Percentiles rank a stretch among this genome's conserved stretches.
Evolutionary conservation across 2,329 filamentous ascomycete genomes (phyloP).

Genomic region (Lithohypha guttulata): DNA sequence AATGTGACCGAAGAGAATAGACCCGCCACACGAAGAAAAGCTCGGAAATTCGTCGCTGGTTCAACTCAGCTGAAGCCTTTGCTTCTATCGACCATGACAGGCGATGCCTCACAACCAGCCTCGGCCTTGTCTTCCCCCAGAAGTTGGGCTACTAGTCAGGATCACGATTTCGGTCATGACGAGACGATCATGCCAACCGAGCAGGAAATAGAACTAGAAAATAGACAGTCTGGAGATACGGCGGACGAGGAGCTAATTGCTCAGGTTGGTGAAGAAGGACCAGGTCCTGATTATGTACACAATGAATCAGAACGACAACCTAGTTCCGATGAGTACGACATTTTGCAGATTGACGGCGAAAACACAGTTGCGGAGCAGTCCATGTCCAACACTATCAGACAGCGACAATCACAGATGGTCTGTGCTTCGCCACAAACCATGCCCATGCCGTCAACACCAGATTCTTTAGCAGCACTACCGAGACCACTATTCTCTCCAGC

Average conservation of each 20-base stretch:
- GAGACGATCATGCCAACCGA: not conserved
- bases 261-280: not conserved
- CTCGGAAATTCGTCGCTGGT: constrained; percentile 28
- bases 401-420: not conserved
- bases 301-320: not conserved
- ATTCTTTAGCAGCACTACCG: constrained; percentile 14
- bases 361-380: not conserved
- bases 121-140: constrained; percentile 16
- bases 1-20: constrained; percentile 3
- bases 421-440: constrained; percentile 1
- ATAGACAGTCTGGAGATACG: not conserved
- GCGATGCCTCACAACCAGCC: constrained; percentile 16
- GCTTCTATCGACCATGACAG: constrained; percentile 23
- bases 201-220: too few species aligned
- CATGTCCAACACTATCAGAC: not conserved
- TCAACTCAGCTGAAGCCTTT: constrained; percentile 28
- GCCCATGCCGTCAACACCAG: constrained; percentile 7
- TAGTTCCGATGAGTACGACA: too few species aligned
- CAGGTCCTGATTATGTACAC: not conserved
- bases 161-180: not conserved
- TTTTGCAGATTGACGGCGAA: too few species aligned
- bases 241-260: not conserved
- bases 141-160: not conserved
- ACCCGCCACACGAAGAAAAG: constrained; percentile 21
- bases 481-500: constrained; percentile 15